Conservation (phyloP, 2,329 filamentous ascomycete genomes). For the Calonectria pauciramosa region DNA sequence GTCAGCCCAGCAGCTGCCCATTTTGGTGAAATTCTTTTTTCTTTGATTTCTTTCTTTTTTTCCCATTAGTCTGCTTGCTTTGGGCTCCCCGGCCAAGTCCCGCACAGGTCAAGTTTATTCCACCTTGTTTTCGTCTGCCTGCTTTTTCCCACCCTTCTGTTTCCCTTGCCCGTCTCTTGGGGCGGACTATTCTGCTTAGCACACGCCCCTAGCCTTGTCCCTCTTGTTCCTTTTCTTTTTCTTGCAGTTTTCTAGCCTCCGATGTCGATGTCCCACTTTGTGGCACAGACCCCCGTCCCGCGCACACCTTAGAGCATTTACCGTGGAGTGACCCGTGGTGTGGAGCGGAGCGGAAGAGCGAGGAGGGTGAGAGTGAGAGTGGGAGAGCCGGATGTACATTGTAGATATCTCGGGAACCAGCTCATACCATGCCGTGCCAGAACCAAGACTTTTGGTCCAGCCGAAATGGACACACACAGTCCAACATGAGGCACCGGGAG, state of each 20-base stretch:
- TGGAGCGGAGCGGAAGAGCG: conserved; percentile 8
- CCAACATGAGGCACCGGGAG: conserved; percentile 5
- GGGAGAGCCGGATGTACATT: background rate
- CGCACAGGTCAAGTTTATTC: background rate
- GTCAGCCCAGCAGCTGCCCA: conserved; percentile 19
- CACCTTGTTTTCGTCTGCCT: conserved; percentile 5
- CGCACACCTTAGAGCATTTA: conserved; percentile 9
- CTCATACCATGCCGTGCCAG: background rate
- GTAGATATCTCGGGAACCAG: conserved; percentile 2
- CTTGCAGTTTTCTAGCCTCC: conserved; percentile 18
- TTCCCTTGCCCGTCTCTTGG: background rate
- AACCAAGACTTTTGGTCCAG: background rate
- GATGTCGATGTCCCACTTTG: conserved; percentile 21
- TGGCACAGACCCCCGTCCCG: conserved; percentile 20
- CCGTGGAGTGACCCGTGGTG: conserved; percentile 9
- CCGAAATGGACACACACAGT: background rate
- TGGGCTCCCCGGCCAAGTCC: background rate
- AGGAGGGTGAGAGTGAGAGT: background rate
- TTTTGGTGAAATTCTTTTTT: conserved; percentile 10
- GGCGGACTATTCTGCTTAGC: background rate
- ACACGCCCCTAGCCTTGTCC: background rate
- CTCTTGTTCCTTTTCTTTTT: conserved; percentile 12
- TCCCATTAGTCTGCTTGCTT: conserved; percentile 19
- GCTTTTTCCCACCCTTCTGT: background rate
- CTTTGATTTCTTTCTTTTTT: conserved; percentile 30